Percentiles rank a stretch among this genome's conserved stretches.
Conservation (phyloP, 768 basidiomycete species). For the Mycena vulgaris region DNA sequence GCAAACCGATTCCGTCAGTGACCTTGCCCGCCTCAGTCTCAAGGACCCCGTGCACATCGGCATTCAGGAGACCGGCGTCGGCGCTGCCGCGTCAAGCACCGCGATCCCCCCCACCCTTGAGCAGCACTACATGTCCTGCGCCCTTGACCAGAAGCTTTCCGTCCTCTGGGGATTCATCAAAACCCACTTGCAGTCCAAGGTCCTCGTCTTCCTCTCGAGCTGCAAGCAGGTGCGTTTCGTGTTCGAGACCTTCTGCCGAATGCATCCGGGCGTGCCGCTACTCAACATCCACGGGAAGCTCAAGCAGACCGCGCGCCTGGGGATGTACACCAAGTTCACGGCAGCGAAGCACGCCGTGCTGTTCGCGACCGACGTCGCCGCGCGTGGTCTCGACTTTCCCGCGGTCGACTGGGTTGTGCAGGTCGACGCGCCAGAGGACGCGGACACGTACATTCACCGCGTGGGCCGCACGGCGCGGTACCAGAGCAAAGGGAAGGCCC, state of each 20-base stretch:
- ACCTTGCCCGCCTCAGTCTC: conserved; percentile 92
- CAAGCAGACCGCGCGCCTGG: conserved; percentile 90
- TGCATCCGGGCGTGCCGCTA: conserved; percentile 96
- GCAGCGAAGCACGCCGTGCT: conserved; percentile 86
- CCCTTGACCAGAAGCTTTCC: conserved; percentile 91
- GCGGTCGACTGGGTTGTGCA: conserved; percentile 98
- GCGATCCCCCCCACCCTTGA: conserved; percentile 86
- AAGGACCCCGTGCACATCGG: conserved; percentile 85
- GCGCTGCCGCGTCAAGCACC: conserved; percentile 55
- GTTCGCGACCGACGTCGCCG: conserved; percentile 97
- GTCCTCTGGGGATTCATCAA: conserved; percentile 96
- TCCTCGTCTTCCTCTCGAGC: conserved; percentile 93
- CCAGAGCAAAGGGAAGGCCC: conserved; percentile 88
- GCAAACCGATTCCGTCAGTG: conserved; percentile 90
- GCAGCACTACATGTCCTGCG: conserved; percentile 89
- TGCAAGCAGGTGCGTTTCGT: conserved; percentile 98
- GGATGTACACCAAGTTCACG: conserved; percentile 89
- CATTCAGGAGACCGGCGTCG: conserved; percentile 64
- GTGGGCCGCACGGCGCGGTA: conserved; percentile 97
- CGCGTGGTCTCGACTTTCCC: conserved; percentile 96
- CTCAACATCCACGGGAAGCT: conserved; percentile 97
- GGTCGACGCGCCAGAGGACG: conserved; percentile 96
- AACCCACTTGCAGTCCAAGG: conserved; percentile 91
- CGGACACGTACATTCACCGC: conserved; percentile 97
- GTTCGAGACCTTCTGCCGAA: conserved; percentile 94